Base-by-base conservation (phyloP, 2,329 filamentous ascomycete genomes). In the Metarhizium guizhouense region DNA sequence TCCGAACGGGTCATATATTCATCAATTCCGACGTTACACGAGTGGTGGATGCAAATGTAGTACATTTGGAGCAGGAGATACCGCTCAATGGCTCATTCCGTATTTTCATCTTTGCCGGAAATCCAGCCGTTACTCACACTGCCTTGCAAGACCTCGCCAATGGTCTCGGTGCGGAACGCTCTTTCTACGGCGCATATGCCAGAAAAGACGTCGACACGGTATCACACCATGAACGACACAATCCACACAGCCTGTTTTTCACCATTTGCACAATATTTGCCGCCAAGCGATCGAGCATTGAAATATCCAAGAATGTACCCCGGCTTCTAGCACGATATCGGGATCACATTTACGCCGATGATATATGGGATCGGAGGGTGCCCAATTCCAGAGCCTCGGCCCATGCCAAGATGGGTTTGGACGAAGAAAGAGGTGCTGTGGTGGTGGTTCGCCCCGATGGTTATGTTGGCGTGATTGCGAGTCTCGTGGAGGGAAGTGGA, bases 1-100 rank as follows among this genome's bases (percentile, higher is more conserved):
- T 94, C 58, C 80, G 81, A 8, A 83, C 89, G 0, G 92, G 92
- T 29, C 83, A 88, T 43, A 82, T 92, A 42, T 81, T 96, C 64
- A 83, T 82, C 51, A 90, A 89, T 55, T 81, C 88, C 20, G 86
- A 90, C 59, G 92, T 96, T 11, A 96, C 90, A 1, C 83, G 92
- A 51, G 88, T 95, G 25, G 85, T 87, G 1, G 92, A 96, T 67
- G 88, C 91, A 67, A 96, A 96, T 70, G 85, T 90, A 5, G 90
- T 95, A 1, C 88, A 95, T 64, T 79, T 96, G 10, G 92, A 96
- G 72, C 91, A 96, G 70, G 88, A 95, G 66, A 81, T 96, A 36
- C 91, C 91, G 0, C 77, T 92, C 57, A 96, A 96, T 70, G 91
- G 91, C 47, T 86, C 90, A 2, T 96, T 92, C 78, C 82, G 91